Conservation (phyloP, 202 grass and related monocot species). For the Tripidium arundinaceum region DNA sequence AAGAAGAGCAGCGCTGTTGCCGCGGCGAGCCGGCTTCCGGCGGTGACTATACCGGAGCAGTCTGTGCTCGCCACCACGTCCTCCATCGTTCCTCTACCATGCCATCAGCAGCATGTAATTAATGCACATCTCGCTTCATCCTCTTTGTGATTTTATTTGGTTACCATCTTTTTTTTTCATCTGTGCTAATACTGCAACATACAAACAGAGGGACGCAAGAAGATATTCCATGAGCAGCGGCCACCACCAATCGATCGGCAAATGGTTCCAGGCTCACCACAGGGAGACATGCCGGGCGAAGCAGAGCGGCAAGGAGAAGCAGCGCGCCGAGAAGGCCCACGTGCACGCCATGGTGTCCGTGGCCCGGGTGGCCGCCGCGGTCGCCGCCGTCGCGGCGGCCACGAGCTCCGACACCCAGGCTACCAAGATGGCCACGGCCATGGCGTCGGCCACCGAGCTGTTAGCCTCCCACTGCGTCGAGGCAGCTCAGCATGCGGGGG, state of each 20-base stretch:
- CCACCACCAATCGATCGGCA: too few species aligned
- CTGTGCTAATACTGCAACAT: background rate
- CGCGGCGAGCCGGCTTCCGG: constrained; percentile 21
- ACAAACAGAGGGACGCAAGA: constrained; percentile 37
- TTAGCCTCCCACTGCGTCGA: too few species aligned
- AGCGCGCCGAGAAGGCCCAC: too few species aligned
- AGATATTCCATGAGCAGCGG: constrained; percentile 48
- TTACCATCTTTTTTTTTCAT: too few species aligned
- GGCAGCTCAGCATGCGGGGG: too few species aligned
- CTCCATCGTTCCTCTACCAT: constrained; percentile 26
- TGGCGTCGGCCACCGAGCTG: constrained; percentile 82
- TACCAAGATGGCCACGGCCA: constrained; percentile 63
- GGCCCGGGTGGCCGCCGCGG: constrained; percentile 64
- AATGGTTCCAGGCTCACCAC: too few species aligned
- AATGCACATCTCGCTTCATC: background rate
- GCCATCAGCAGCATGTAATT: constrained; percentile 34
- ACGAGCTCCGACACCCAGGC: constrained; percentile 36
- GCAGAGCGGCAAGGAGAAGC: too few species aligned
- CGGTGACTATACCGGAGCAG: constrained; percentile 58
- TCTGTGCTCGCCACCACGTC: constrained; percentile 33
- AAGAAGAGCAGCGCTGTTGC: constrained; percentile 38
- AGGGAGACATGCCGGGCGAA: too few species aligned
- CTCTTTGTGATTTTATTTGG: too few species aligned
- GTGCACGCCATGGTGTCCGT: constrained; percentile 74
- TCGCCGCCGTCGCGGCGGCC: constrained; percentile 57